These are phyloP conservation scores for Trichomonas tenax DNA, from an alignment of 208 protist genomes.

Conservation along the genomic window DNA sequence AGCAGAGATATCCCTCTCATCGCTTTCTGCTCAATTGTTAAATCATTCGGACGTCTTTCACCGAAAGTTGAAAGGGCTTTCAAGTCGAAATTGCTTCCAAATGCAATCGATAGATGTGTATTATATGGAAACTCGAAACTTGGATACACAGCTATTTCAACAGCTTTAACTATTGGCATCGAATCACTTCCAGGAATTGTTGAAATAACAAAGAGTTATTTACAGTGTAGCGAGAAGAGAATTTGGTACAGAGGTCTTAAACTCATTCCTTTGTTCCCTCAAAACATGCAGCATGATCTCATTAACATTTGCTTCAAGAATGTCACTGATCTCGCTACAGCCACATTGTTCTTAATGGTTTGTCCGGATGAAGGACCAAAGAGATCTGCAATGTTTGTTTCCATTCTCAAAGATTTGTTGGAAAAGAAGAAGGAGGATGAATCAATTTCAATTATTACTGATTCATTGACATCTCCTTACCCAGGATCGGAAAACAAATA, in stretches of 20 bases:
- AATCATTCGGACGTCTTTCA: not conserved
- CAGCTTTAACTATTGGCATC: not conserved
- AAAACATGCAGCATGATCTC: not conserved
- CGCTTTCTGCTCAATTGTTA: not conserved
- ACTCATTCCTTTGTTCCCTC: not conserved
- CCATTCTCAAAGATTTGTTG: not conserved
- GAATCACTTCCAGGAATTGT: not conserved
- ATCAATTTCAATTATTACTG: not conserved
- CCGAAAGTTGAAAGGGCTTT: not conserved
- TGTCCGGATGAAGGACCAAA: not conserved
- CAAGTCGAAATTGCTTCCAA: not conserved
- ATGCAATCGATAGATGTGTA: not conserved
- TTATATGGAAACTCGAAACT: not conserved
- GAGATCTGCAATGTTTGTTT: not conserved
- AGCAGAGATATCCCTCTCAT: not conserved
- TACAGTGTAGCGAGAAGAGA: not conserved
- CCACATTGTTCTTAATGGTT: not conserved
- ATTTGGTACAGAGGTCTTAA: not conserved
- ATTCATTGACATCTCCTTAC: not conserved
- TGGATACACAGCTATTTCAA: not conserved
- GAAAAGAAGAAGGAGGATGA: not conserved
- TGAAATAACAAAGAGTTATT: not conserved
- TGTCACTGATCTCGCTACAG: not conserved
- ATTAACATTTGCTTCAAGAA: not conserved
- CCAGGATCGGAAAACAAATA: not conserved